Evolutionary conservation across 768 basidiomycete species (phyloP).

Genomic region (Infundibulicybe gibba): DNA sequence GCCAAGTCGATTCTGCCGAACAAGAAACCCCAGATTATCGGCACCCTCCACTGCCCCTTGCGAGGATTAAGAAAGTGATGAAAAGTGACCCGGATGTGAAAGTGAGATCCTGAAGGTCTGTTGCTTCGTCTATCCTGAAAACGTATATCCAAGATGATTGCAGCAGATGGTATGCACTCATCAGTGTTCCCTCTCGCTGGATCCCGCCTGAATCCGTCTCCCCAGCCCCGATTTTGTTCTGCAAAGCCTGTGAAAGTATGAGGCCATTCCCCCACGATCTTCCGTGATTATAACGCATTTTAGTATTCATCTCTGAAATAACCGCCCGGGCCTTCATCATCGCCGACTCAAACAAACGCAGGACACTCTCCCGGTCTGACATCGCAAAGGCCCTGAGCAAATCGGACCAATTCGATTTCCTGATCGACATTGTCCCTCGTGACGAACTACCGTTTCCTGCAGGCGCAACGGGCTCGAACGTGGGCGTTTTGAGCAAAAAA

Average conservation of each 20-base stretch:
- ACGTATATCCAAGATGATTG: constrained; percentile 78
- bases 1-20: constrained; percentile 84
- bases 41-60: constrained; percentile 86
- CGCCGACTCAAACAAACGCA: constrained; percentile 92
- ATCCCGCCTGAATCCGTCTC: not conserved
- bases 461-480: constrained; percentile 9
- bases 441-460: constrained; percentile 55
- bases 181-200: constrained; percentile 8
- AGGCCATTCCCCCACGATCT: constrained; percentile 11
- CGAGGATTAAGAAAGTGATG: constrained; percentile 99
- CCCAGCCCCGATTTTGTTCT: constrained; percentile 88
- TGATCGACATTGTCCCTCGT: constrained; percentile 93
- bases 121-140: constrained; percentile 3
- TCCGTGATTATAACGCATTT: not conserved
- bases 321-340: constrained; percentile 94
- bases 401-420: constrained; percentile 95
- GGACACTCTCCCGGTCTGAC: constrained; percentile 91
- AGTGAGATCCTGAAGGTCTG: constrained; percentile 38
- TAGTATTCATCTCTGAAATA: constrained; percentile 97
- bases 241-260: constrained; percentile 98
- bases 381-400: constrained; percentile 91
- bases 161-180: constrained; percentile 74
- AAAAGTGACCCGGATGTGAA: constrained; percentile 97
- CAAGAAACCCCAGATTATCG: constrained; percentile 85
- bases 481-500: constrained; percentile 12